Base-by-base conservation (phyloP, 345 rosid genomes). In the Rhizophora apiculata region DNA sequence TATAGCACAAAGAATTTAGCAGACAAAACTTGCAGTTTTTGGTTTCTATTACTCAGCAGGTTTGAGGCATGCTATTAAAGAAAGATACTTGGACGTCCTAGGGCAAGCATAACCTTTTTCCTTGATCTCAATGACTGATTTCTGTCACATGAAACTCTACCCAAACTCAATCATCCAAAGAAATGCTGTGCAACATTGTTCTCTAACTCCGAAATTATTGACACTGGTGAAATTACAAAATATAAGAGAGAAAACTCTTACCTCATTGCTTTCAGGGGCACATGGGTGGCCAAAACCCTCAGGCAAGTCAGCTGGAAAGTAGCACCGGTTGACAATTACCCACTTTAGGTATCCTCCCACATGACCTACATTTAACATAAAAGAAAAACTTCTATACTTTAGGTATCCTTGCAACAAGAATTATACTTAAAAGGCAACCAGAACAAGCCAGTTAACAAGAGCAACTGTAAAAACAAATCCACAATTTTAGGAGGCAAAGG, bases 331-430 rank as follows among this genome's bases (percentile, higher is more conserved):
- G 24, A 84, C 81, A 73, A 64, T 69, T 60, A 87, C 86, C 87
- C 88, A 89, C 79, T 81, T 89, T 61, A 74, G 26, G 39, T 24
- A 71, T 89, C 92, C 79, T 87, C 88, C 92, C 92, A 89, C 92
- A 89, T 89, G 43, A 79, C 78, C 95, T 89, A 85, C 63, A 65
- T 21, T 56, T 56, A 9, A 24, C 10, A 69, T 37, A 56, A 58
- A 39, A 61, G 22, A 54, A 8, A 52, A 67, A 22, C 6, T 31
- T 8, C 22, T 26, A 29, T 55, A 59, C 19, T 30, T 54, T 54
- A 30, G 16, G 21, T 29, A 53, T 52, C 26, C 55, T 13, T 2
- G 10, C 30, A 62, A 46, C 36, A 32, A 59, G 24, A 7, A 37
- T 10, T 8, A 30, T 52, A 27, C 32, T 37, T 43, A 63, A n/a